These are phyloP conservation scores for Avena sativa DNA, from an alignment of 176 grass and related monocot genomes.

Conservation along the genomic window DNA sequence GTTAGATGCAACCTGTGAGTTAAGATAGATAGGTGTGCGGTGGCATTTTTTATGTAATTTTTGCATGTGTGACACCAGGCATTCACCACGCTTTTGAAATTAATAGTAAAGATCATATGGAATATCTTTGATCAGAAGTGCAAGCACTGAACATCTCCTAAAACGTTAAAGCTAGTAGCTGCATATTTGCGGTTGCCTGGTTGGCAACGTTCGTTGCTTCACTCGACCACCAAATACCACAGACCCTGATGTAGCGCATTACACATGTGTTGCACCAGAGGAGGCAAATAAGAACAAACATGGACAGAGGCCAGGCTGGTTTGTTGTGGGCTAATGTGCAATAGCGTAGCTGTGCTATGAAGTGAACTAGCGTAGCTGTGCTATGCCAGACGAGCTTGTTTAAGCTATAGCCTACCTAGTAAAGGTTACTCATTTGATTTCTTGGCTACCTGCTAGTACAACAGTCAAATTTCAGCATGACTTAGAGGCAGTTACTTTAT, in stretches of 20 bases:
- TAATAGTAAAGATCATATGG: neutral
- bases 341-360: neutral
- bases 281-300: conserved; percentile 25
- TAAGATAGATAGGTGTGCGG: no score
- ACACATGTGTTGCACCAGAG: neutral
- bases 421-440: neutral
- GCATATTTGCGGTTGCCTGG: neutral
- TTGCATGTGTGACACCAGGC: no score
- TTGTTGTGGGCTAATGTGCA: conserved; percentile 1
- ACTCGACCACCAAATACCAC: neutral
- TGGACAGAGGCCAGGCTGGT: neutral
- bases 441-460: neutral
- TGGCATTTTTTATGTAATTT: no score
- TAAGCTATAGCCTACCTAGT: neutral
- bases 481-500: neutral
- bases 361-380: neutral
- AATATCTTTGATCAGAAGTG: neutral
- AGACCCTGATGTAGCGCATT: neutral
- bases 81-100: no score
- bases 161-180: neutral
- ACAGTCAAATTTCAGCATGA: neutral
- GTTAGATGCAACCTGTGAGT: no score
- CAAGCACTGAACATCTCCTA: neutral
- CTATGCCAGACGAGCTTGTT: neutral
- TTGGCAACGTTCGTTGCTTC: neutral